Base-by-base conservation (phyloP, 75 land plant species). In the Pinus tabuliformis region DNA sequence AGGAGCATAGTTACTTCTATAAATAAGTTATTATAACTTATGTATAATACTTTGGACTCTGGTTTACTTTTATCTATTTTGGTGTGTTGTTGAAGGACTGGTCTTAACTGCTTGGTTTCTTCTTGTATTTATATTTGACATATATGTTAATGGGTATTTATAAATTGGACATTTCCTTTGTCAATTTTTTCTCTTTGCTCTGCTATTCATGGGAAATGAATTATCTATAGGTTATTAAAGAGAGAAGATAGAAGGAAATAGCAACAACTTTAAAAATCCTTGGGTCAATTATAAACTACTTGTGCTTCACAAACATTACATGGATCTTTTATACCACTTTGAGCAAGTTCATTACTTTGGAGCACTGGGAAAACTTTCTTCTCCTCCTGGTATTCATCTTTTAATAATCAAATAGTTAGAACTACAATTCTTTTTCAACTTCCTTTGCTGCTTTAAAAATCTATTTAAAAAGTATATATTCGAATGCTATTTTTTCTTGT, bases 281-380 rank as follows among this genome's bases (percentile, higher is more conserved):
- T 1, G 20, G 52, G 11, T 81, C 80, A 17, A 73, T 63, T 6
- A 78, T 80, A 70, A 85, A 70, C 76, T 64, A 71, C 33, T 33
- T 2, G 65, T 85, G 3, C 66, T 85, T 70, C 52, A 80, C 59
- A 81, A 76, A 36, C 62, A 75, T 62, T 85, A 85, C 33, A 76
- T 75, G 13, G 71, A 70, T 45, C 21, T 78, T 15, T 78, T 85
- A 5, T 75, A 85, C 49, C 64, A 76, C 16, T 80, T 80, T 70
- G 86, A 84, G 20, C 82, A 84, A 75, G 72, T 80, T 30, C 77
- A 84, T 62, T 84, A 62, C 26, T 80, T 80, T 68, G 37, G 82
- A 61, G 18, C 56, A 9, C 59, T 42, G 57, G 79, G 76, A 13
- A 16, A 26, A 15, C 56, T 65, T 73, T 18, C 77, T 28, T 59